Conservation (phyloP, 371 early-diverging fungal genomes). For the Apophysomyces sp. region DNA sequence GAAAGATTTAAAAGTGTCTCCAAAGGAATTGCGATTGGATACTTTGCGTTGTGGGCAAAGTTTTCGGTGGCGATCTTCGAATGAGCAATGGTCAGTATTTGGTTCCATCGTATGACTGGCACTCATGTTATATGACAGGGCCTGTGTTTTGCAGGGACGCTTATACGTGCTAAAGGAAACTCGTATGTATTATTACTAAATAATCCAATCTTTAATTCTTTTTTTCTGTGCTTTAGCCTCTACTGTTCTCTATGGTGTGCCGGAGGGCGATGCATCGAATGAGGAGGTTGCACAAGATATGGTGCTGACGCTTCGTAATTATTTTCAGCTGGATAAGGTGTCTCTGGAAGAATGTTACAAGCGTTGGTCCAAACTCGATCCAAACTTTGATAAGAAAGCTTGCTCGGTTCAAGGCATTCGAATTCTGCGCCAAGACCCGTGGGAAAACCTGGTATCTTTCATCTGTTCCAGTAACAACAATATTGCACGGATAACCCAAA, state of each 20-base stretch:
- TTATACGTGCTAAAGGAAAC: conserved; percentile 27
- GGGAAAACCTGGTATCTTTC: conserved; percentile 90
- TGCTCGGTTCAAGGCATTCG: conserved; percentile 70
- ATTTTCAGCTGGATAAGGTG: conserved; percentile 76
- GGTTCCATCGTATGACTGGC: too few relatives aligned
- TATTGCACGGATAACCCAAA: conserved; percentile 87
- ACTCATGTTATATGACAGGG: too few relatives aligned
- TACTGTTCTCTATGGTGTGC: conserved; percentile 28
- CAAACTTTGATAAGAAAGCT: conserved; percentile 64
- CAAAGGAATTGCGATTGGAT: conserved; percentile 72
- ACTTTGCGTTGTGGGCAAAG: conserved; percentile 88
- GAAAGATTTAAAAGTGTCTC: conserved; percentile 58
- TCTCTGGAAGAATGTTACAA: conserved; percentile 59
- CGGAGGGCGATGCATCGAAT: conserved; percentile 15
- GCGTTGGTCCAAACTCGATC: conserved; percentile 69
- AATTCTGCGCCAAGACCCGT: conserved; percentile 83
- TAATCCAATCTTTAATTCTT: background rate
- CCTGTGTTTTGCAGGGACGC: conserved; percentile 36
- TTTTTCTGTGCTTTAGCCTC: conserved; percentile 6
- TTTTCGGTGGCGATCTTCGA: conserved; percentile 77
- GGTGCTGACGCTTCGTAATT: conserved; percentile 46
- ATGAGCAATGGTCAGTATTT: conserved; percentile 35
- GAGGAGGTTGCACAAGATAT: conserved; percentile 4
- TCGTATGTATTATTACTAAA: conserved; percentile 10
- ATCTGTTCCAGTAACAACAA: conserved; percentile 98